Percentiles rank a stretch among this genome's conserved stretches.
Evolutionary conservation across 495 filamentous ascomycete species (phyloP).

Genomic region (Neurospora sp.): DNA sequence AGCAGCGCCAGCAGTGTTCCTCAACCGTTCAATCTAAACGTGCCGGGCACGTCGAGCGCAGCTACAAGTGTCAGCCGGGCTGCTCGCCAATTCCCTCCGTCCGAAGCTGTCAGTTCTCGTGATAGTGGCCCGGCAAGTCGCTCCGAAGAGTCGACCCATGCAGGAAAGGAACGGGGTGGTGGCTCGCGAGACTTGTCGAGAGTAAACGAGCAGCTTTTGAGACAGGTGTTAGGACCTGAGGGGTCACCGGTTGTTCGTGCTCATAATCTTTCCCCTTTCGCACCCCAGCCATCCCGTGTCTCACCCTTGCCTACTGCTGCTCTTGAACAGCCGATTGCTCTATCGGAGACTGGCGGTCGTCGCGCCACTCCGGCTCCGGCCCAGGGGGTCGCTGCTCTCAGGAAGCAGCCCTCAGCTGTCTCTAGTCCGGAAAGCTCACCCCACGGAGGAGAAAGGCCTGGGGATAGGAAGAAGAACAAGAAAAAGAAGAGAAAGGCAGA

Average conservation of each 20-base stretch:
- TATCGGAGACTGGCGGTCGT: conserved; percentile 19
- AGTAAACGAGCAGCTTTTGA: conserved; percentile 23
- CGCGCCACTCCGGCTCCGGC: conserved; percentile 36
- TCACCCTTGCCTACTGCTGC: conserved; percentile 57
- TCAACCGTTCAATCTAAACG: conserved; percentile 1
- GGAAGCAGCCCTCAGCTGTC: conserved; percentile 29
- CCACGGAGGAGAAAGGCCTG: conserved; percentile 26
- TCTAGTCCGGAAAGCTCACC: conserved; percentile 45
- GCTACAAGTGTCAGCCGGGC: conserved; percentile 4
- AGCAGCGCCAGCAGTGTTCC: neutral
- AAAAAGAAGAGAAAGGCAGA: conserved; percentile 42
- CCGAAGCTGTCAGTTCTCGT: conserved; percentile 19
- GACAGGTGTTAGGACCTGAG: conserved; percentile 19
- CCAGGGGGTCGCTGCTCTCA: conserved; percentile 37
- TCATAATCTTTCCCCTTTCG: conserved; percentile 56
- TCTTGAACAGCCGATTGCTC: conserved; percentile 45
- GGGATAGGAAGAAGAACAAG: conserved; percentile 40
- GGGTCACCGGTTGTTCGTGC: conserved; percentile 29
- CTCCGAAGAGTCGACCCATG: conserved; percentile 32
- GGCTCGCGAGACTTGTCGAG: conserved; percentile 25
- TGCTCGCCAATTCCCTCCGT: conserved; percentile 3
- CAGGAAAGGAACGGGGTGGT: conserved; percentile 25
- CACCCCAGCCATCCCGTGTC: conserved; percentile 73
- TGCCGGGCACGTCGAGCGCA: conserved; percentile 10
- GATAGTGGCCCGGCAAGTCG: conserved; percentile 29